A percentile compares a stretch with the other conserved stretches of the same genome.
Evolutionary conservation across 2,329 filamentous ascomycete genomes (phyloP).

Genomic region (Ophiostoma sp.): DNA sequence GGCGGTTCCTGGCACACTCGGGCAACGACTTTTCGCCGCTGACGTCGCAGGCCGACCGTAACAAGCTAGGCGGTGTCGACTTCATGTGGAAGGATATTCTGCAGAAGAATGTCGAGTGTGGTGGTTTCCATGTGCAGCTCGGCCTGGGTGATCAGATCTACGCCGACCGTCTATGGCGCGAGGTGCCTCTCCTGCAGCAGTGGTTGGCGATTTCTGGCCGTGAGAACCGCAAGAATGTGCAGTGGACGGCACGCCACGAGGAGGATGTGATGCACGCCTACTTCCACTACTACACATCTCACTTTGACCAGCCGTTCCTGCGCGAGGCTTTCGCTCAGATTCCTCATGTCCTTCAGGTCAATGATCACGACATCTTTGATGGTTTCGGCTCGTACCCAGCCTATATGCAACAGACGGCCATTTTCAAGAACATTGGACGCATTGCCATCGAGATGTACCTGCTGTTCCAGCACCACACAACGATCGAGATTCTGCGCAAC

Average conservation of each 20-base stretch:
- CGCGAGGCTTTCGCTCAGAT: constrained; percentile 97
- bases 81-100: constrained; percentile 99
- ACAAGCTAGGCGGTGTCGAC: constrained; percentile 78
- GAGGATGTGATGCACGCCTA: constrained; percentile 95
- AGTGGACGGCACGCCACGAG: constrained; percentile 91
- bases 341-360: constrained; percentile 84
- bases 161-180: constrained; percentile 91
- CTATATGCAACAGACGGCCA: constrained; percentile 95
- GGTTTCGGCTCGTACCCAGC: constrained; percentile 96
- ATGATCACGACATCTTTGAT: constrained; percentile 99
- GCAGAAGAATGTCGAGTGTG: constrained; percentile 93
- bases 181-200: constrained; percentile 86
- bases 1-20: constrained; percentile 93
- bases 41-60: constrained; percentile 78
- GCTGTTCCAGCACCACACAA: constrained; percentile 96
- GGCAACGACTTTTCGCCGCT: constrained; percentile 92
- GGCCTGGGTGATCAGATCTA: constrained; percentile 93
- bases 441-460: constrained; percentile 97
- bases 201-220: constrained; percentile 92
- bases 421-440: constrained; percentile 97
- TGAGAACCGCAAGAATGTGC: constrained; percentile 81
- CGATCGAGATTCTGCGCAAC: constrained; percentile 84
- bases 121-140: constrained; percentile 90
- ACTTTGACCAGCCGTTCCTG: constrained; percentile 94
- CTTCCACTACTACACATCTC: constrained; percentile 97